phyloP scores from a whole-genome alignment of 768 basidiomycete species.

The Russula emetica region DNA sequence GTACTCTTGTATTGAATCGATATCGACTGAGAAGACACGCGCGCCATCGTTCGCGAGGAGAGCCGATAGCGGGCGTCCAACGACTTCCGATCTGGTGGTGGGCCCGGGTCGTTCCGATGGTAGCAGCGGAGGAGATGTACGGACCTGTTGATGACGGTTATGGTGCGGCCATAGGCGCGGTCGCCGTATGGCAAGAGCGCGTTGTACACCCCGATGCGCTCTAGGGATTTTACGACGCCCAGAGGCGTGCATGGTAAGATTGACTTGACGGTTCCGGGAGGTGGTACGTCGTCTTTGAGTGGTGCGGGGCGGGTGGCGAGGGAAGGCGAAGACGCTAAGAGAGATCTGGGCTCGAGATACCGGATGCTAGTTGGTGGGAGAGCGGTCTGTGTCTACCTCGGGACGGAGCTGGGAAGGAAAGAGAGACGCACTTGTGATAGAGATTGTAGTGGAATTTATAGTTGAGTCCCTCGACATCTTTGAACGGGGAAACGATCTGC shows the following conservation, averaged over 20 bases:
- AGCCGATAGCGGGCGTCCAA: constrained; percentile 94
- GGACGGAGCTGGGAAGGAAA: not conserved
- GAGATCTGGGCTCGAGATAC: constrained; percentile 75
- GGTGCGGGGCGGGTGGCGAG: constrained; percentile 32
- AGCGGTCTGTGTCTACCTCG: not conserved
- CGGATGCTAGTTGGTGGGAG: constrained; percentile 62
- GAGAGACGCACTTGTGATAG: constrained; percentile 76
- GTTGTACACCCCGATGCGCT: constrained; percentile 91
- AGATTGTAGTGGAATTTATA: constrained; percentile 94
- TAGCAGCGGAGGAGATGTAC: not conserved
- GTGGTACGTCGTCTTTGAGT: constrained; percentile 55
- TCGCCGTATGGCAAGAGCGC: constrained; percentile 89
- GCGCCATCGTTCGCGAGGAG: constrained; percentile 96
- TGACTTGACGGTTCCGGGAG: constrained; percentile 86
- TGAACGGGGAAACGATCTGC: constrained; percentile 92
- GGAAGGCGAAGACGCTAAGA: constrained; percentile 44
- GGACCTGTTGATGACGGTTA: constrained; percentile 93
- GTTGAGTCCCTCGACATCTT: constrained; percentile 97
- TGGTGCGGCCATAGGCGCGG: constrained; percentile 85
- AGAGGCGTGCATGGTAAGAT: constrained; percentile 97
- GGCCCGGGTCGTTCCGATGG: not conserved
- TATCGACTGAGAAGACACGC: constrained; percentile 90
- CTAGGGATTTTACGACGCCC: constrained; percentile 93
- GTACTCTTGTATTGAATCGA: constrained; percentile 96
- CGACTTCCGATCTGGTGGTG: constrained; percentile 76